Conservation (phyloP, 2,329 filamentous ascomycete genomes). For the Mycosphaerella arachidis region DNA sequence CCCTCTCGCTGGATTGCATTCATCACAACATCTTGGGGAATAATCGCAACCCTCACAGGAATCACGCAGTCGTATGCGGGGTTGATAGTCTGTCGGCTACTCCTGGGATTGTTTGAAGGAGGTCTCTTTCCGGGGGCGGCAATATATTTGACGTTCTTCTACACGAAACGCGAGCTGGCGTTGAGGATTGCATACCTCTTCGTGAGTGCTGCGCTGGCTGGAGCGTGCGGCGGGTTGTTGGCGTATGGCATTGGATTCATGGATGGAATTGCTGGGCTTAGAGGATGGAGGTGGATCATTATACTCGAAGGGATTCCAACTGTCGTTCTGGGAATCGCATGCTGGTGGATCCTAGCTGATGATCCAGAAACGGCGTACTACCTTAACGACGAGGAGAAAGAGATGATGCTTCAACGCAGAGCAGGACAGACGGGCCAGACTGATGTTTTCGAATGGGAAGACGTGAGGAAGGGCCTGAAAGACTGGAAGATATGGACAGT, state of each 20-base stretch:
- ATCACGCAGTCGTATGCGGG: constrained; percentile 61
- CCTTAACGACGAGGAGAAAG: constrained; percentile 55
- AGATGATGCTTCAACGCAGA: constrained; percentile 51
- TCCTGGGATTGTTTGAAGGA: constrained; percentile 66
- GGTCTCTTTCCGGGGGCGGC: constrained; percentile 66
- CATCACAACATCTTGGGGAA: constrained; percentile 57
- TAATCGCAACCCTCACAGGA: constrained; percentile 66
- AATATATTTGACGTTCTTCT: constrained; percentile 70
- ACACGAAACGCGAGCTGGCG: constrained; percentile 68
- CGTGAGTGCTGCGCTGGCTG: constrained; percentile 64
- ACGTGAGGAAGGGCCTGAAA: constrained; percentile 62
- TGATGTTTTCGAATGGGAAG: constrained; percentile 53
- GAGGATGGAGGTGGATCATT: constrained; percentile 71
- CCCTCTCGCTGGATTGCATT: constrained; percentile 47
- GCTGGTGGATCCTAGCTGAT: constrained; percentile 56
- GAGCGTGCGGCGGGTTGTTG: constrained; percentile 66
- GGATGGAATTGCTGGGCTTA: constrained; percentile 60
- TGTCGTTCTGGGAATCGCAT: constrained; percentile 52
- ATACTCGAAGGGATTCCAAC: constrained; percentile 56
- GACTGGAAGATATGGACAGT: constrained; percentile 77
- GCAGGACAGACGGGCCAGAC: constrained; percentile 47
- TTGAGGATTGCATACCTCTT: constrained; percentile 70
- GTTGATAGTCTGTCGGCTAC: constrained; percentile 63
- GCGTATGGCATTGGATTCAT: constrained; percentile 71
- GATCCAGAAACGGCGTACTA: constrained; percentile 62